Base-by-base conservation (phyloP, 352 stramenopile species). In the Pythium aphanidermatum region DNA sequence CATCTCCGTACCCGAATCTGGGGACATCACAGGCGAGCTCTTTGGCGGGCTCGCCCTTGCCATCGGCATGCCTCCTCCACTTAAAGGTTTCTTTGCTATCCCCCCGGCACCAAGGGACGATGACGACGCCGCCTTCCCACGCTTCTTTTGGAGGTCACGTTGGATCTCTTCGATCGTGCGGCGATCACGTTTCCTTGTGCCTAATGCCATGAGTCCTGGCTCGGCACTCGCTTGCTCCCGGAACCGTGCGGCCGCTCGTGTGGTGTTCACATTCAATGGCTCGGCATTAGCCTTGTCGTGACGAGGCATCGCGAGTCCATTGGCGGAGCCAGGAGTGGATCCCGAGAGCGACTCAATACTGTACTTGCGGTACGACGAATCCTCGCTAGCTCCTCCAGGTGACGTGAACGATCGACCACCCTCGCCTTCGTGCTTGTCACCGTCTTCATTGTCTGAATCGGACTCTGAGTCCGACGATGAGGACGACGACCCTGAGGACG, bases 101-200 rank as follows among this genome's bases (percentile, higher is more conserved):
- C 24, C 28, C 40, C 17, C 46, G 36, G 33, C 25, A 8, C 28
- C 40, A 5, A 38, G 38, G 12, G 20, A 20, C 13, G 23, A 30
- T 4, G 42, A 47, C 11, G 39, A 28, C 17, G 31, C 24, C 16
- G 37, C 52, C 26, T 27, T 33, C 11, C 63, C 60, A 6, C 74
- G 66, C 42, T 86, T 92, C 45, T 74, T 84, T 36, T 76, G 57
- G 17, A 93, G 48, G 45, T 93, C 82, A 40, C 77, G 63, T 46
- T 93, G 82, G 43, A 93, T 93, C 53, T 93, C 76, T 36, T 93
- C 82, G 46, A 93, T 93, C n/a, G 82, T 90, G 17, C 82, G 78
- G 46, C 82, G 76, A 39, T 93, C 82, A 34, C 82, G 63, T 51
- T 92, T 93, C 55, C 84, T 85, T 13, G 82, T 93, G 33, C 77